Evolutionary conservation across 139 green algal species (phyloP).

Genomic region (Auxenochlorella pyrenoidosa): DNA sequence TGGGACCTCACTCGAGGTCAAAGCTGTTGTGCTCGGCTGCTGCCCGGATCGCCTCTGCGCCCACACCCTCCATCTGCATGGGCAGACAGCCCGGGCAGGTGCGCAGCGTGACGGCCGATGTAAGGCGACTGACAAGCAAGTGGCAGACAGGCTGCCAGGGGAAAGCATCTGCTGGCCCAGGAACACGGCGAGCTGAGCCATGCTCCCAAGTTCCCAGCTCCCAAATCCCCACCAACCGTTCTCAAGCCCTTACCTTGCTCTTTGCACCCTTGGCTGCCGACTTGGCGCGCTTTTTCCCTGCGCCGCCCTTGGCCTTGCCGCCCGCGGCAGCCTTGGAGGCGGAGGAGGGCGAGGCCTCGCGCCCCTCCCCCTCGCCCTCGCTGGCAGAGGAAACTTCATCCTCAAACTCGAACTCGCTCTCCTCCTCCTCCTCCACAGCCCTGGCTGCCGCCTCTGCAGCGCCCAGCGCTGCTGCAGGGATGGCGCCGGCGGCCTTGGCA

Average conservation of each 20-base stretch:
- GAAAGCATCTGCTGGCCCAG: too few relatives aligned
- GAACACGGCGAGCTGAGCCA: too few relatives aligned
- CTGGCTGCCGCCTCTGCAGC: not conserved
- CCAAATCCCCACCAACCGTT: too few relatives aligned
- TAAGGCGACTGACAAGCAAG: too few relatives aligned
- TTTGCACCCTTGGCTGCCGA: not conserved
- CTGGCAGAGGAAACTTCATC: not conserved
- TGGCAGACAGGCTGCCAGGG: too few relatives aligned
- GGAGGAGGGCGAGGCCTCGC: not conserved
- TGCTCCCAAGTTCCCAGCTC: too few relatives aligned
- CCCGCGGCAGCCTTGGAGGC: not conserved
- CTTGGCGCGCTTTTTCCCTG: not conserved
- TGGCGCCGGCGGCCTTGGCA: not conserved
- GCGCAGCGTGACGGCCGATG: too few relatives aligned
- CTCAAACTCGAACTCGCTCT: not conserved
- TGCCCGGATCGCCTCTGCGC: slow-evolving; percentile 66
- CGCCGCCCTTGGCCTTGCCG: slow-evolving; percentile 17
- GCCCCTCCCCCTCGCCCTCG: slow-evolving; percentile 1
- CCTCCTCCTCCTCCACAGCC: not conserved
- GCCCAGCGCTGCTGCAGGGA: not conserved
- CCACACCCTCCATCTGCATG: slow-evolving; percentile 72
- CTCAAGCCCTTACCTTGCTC: not conserved
- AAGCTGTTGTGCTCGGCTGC: slow-evolving; percentile 56
- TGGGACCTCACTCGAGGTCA: slow-evolving; percentile 44
- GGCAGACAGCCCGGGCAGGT: too few relatives aligned